Base-by-base conservation (phyloP, 23 red algal genomes). In the Gracilaria gracilis region DNA sequence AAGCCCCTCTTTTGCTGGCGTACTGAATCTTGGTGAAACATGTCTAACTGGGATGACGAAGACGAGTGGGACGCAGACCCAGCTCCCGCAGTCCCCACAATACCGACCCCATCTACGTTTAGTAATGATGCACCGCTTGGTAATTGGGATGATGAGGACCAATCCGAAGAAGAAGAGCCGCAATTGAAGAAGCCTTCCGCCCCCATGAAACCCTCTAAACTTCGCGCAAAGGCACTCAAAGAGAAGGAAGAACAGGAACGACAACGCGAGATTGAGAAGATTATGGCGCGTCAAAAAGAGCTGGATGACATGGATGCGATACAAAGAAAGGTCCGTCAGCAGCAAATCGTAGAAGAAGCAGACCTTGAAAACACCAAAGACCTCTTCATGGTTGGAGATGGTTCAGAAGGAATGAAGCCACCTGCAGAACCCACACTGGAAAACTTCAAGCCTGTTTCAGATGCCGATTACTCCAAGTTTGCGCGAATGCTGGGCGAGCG, bases 301-400 rank as follows among this genome's bases (percentile, higher is more conserved):
- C 11, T 95, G 16, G 84, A 76, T 42, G 93, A 69, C 51, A 86
- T 95, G 66, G 75, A 61, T 24, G 81, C 25, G 25, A 57, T 81
- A 6, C 82, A 88, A 62, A 51, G 86, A 27, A 95, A 95, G 40
- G 34, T 81, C 40, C 59, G 67, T 29, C 57, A 83, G 83, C 93
- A 95, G 61, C 77, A 79, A 23, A 76, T 95, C 34, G 93, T 95
- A 11, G 93, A 95, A 71, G 84, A 95, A 77, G 83, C 82, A 14
- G 93, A 95, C 61, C 20, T 95, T 29, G 76, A 95, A 74, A 95
- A 88, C 48, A 47, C 93, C 16, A 81, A 82, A 35, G 93, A 95
- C 2, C 73, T 95, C 50, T 95, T 95, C 57, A 93, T 83, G 79
- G 90, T 40, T 31, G 90, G 79, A 2, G 57, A 46, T 12, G 39